Percentiles rank a stretch among this genome's conserved stretches.
Evolutionary conservation across 768 basidiomycete genomes (phyloP).

Genomic region (Lyophyllum decastes): DNA sequence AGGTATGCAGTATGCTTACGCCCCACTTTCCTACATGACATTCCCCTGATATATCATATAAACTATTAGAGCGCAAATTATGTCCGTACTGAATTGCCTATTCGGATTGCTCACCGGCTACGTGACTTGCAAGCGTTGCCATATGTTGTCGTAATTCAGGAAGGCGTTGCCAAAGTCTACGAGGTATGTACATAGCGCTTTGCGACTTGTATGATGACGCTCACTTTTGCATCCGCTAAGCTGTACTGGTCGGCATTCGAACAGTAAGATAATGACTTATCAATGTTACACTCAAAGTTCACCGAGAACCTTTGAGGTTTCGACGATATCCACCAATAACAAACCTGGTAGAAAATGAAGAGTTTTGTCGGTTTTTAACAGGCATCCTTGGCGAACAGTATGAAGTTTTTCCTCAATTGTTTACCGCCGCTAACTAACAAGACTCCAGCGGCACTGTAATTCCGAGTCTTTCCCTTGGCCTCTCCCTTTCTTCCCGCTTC

Average conservation of each 20-base stretch:
- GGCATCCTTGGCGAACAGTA: slow-evolving; percentile 77
- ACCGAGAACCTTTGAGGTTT: slow-evolving; percentile 43
- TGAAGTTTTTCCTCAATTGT: slow-evolving; percentile 22
- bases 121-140: slow-evolving; percentile 86
- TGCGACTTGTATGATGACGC: background rate
- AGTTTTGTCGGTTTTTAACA: slow-evolving; percentile 74
- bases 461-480: slow-evolving; percentile 77
- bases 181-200: slow-evolving; percentile 51
- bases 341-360: slow-evolving; percentile 71
- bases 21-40: background rate
- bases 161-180: slow-evolving; percentile 81
- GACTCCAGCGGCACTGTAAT: slow-evolving; percentile 67
- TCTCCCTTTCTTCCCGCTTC: slow-evolving; percentile 82
- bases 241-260: slow-evolving; percentile 88
- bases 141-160: slow-evolving; percentile 84
- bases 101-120: slow-evolving; percentile 84
- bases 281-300: background rate
- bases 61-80: slow-evolving; percentile 78
- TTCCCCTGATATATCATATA: background rate
- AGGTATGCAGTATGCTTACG: slow-evolving; percentile 52
- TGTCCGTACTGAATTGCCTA: slow-evolving; percentile 85
- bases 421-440: slow-evolving; percentile 7
- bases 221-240: slow-evolving; percentile 36
- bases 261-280: slow-evolving; percentile 45
- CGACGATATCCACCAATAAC: slow-evolving; percentile 74